Conservation (phyloP, 208 protist species). For the Tetramitus jugosus region DNA sequence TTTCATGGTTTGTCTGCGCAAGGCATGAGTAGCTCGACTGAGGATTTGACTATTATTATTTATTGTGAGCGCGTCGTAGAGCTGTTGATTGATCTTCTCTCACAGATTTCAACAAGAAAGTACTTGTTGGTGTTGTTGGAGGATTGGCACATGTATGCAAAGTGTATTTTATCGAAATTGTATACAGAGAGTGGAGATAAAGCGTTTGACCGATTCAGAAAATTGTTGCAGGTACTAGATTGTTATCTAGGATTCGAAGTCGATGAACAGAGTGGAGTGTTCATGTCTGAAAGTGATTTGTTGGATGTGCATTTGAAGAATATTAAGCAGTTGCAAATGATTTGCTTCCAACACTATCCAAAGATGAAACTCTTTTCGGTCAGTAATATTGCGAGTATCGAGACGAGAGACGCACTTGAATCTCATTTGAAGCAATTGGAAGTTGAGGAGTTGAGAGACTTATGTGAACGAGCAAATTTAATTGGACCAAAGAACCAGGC, state of each 20-base stretch:
- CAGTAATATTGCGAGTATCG: background rate
- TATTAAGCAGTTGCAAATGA: too few relatives aligned
- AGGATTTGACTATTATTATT: background rate
- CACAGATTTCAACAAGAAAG: slow-evolving; percentile 65
- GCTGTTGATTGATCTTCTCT: slow-evolving; percentile 65
- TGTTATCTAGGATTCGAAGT: too few relatives aligned
- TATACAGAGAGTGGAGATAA: too few relatives aligned
- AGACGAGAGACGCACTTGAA: background rate
- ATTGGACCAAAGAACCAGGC: background rate
- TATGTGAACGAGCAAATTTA: background rate
- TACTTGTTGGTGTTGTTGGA: slow-evolving; percentile 60
- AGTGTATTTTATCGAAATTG: too few relatives aligned
- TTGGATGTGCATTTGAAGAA: too few relatives aligned
- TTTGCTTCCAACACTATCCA: too few relatives aligned
- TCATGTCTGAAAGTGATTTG: too few relatives aligned
- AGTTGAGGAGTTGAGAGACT: background rate
- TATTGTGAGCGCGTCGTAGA: slow-evolving; percentile 53
- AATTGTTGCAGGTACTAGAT: too few relatives aligned
- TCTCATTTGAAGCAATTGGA: background rate
- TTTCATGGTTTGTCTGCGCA: too few relatives aligned
- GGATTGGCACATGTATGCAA: slow-evolving; percentile 49
- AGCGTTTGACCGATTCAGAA: too few relatives aligned
- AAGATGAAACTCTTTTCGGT: background rate
- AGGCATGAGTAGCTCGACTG: background rate
- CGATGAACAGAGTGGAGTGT: too few relatives aligned